These are phyloP conservation scores for Porphyridium purpureum DNA, from an alignment of 23 red algal species.

Conservation along the genomic window DNA sequence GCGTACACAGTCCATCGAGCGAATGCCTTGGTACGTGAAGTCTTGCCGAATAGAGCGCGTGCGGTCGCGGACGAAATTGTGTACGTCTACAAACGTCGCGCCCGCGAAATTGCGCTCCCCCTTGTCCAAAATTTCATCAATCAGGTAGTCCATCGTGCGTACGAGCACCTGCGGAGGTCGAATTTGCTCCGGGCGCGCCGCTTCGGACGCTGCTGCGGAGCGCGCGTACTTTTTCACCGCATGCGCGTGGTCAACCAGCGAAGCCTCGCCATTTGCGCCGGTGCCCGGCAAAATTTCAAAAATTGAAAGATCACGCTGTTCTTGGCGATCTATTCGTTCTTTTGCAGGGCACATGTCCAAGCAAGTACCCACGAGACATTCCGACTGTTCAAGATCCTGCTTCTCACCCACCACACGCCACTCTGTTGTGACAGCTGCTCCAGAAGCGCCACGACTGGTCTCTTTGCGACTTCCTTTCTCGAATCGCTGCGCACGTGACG, in stretches of 20 bases:
- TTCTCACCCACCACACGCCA: no score
- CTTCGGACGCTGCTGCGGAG: constrained; percentile 73
- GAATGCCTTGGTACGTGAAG: constrained; percentile 74
- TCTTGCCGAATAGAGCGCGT: constrained; percentile 89
- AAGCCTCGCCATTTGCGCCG: not conserved
- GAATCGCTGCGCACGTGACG: no score
- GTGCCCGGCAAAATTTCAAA: constrained; percentile 25
- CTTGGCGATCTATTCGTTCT: constrained; percentile 29
- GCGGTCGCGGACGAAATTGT: constrained; percentile 81
- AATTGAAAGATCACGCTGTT: constrained; percentile 36
- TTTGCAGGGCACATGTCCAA: constrained; percentile 69
- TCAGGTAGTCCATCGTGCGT: constrained; percentile 71
- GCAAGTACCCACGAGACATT: constrained; percentile 80
- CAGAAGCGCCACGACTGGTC: no score
- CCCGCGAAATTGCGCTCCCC: constrained; percentile 16
- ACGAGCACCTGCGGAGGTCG: constrained; percentile 44
- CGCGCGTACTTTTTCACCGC: constrained; percentile 91
- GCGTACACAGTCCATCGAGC: constrained; percentile 26
- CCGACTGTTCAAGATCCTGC: no score
- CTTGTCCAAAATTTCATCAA: constrained; percentile 8
- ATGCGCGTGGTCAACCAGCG: constrained; percentile 24
- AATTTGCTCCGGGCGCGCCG: constrained; percentile 37
- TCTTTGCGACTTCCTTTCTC: no score
- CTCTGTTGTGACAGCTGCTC: no score
- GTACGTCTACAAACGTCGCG: constrained; percentile 41